A percentile compares a stretch with the other conserved stretches of the same genome.
phyloP scores from a whole-genome alignment of 1,139 yeast species.

The Saccharomycopsis crataegensis region DNA sequence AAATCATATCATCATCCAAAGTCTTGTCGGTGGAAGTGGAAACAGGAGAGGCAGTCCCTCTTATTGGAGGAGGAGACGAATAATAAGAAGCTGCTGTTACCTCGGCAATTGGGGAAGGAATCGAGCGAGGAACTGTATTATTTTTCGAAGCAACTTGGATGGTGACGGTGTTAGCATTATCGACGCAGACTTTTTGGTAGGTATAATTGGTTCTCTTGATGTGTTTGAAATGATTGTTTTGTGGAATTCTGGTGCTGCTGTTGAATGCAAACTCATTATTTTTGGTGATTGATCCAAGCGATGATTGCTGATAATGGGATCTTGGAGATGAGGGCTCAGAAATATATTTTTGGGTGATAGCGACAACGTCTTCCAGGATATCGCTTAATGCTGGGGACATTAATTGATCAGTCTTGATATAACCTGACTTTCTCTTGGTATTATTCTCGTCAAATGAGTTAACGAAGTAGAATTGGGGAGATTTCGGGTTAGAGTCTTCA shows the following conservation, averaged over 20 bases:
- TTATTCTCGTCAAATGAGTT: neutral
- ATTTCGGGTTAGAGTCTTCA: neutral
- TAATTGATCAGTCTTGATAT: neutral
- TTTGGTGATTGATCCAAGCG: neutral
- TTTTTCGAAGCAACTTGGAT: neutral
- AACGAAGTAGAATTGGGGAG: neutral
- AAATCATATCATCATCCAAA: neutral
- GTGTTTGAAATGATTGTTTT: constrained; percentile 1
- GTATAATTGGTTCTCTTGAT: neutral
- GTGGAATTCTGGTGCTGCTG: neutral
- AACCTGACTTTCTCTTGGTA: neutral
- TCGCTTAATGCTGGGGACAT: neutral
- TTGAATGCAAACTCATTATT: neutral
- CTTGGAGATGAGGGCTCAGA: constrained; percentile 16
- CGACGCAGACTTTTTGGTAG: neutral
- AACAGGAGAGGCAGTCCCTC: too few species aligned
- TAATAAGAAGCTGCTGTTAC: neutral
- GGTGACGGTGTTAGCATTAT: neutral
- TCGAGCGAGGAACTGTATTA: neutral
- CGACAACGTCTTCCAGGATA: constrained; percentile 1
- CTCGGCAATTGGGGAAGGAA: neutral
- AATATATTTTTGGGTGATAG: constrained; percentile 9
- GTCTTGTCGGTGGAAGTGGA: too few species aligned
- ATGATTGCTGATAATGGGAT: neutral
- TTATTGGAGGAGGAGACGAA: too few species aligned